Evolutionary conservation across 2,329 filamentous ascomycete genomes (phyloP).

Genomic region (Colletotrichum coccodes): DNA sequence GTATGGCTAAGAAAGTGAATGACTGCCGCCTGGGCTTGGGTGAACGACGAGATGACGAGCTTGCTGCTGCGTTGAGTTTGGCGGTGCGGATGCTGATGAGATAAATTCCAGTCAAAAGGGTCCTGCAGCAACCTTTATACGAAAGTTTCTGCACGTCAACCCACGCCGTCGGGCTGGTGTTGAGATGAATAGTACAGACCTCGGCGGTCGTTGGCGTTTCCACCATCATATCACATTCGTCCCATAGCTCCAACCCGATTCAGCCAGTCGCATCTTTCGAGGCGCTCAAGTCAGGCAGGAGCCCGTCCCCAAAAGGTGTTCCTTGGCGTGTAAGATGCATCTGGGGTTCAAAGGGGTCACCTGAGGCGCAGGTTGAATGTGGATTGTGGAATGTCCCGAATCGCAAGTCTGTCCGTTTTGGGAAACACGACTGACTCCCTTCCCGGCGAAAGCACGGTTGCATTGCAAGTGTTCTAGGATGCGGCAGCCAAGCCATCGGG

Average conservation of each 20-base stretch:
- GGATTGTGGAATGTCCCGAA: conserved; percentile 5
- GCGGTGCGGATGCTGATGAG: conserved; percentile 6
- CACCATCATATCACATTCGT: background rate
- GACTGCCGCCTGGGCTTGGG: conserved; percentile 29
- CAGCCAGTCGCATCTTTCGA: conserved; percentile 22
- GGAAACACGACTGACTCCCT: conserved; percentile 18
- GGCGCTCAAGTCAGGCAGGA: background rate
- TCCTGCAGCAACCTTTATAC: conserved; percentile 24
- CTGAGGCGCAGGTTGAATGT: conserved; percentile 11
- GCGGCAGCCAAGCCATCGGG: conserved; percentile 19
- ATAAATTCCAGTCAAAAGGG: background rate
- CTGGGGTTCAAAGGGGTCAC: conserved; percentile 10
- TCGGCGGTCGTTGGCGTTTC: conserved; percentile 11
- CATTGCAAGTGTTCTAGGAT: conserved; percentile 12
- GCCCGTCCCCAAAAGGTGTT: background rate
- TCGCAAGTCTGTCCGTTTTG: conserved; percentile 34
- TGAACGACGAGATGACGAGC: conserved; percentile 16
- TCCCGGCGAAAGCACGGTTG: conserved; percentile 24
- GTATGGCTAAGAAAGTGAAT: conserved; percentile 15
- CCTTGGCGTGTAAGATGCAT: conserved; percentile 21
- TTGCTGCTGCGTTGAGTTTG: background rate
- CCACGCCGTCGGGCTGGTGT: background rate
- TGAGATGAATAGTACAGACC: conserved; percentile 22
- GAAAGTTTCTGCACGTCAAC: conserved; percentile 5
- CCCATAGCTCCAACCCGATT: conserved; percentile 1